Evolutionary conservation across 768 basidiomycete genomes (phyloP).

Genomic region (Tylopilus balloui): DNA sequence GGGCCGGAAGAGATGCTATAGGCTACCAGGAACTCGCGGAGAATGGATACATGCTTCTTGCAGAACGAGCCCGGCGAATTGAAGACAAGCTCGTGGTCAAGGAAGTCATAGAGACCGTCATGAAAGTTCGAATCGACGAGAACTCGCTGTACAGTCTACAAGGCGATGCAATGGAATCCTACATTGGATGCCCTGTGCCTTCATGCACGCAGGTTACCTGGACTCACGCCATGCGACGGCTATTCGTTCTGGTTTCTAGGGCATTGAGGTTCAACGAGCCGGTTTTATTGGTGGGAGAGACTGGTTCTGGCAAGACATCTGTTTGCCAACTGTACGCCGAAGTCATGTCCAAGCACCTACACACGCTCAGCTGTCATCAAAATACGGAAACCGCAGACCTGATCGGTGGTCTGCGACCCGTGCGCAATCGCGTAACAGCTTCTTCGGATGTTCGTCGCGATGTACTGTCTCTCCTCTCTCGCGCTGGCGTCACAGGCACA

Average conservation of each 20-base stretch:
- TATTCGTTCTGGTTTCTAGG: constrained; percentile 80
- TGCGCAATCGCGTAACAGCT: constrained; percentile 64
- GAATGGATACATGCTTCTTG: constrained; percentile 96
- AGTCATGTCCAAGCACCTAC: constrained; percentile 52
- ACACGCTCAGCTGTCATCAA: constrained; percentile 90
- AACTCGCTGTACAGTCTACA: constrained; percentile 58
- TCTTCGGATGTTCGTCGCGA: constrained; percentile 49
- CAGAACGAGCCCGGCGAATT: constrained; percentile 76
- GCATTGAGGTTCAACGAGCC: constrained; percentile 91
- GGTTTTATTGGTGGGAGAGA: constrained; percentile 92
- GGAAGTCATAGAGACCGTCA: constrained; percentile 83
- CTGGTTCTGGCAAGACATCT: constrained; percentile 96
- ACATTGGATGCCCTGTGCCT: constrained; percentile 53
- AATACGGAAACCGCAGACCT: constrained; percentile 98
- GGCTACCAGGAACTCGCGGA: constrained; percentile 91
- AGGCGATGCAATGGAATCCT: constrained; percentile 39
- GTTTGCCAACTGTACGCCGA: constrained; percentile 88
- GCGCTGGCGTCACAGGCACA: constrained; percentile 34
- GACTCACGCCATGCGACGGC: constrained; percentile 89
- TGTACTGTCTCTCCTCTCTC: constrained; percentile 37
- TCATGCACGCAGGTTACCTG: constrained; percentile 62
- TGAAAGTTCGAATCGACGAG: constrained; percentile 85
- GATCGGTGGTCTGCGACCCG: constrained; percentile 87
- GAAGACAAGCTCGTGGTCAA: constrained; percentile 91
- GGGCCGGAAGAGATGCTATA: constrained; percentile 88